Conservation (phyloP, 2,329 filamentous ascomycete species). For the Paracoccidioides lutzii region DNA sequence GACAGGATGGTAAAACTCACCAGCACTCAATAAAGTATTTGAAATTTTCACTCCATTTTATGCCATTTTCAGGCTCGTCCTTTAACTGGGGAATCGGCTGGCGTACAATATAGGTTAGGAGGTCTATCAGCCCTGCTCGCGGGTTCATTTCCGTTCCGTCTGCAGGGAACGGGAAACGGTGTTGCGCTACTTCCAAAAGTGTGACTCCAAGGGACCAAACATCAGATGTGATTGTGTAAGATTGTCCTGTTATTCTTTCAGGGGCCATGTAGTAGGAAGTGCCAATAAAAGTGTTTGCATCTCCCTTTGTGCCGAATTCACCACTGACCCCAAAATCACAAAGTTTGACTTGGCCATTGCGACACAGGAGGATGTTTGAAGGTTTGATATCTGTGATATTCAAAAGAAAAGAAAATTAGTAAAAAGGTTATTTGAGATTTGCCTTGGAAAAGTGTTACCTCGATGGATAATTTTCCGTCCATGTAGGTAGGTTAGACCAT, state of each 20-base stretch:
- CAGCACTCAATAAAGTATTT: conserved; percentile 99
- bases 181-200: conserved; percentile 95
- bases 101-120: conserved; percentile 92
- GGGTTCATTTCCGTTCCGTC: conserved; percentile 95
- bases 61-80: conserved; percentile 78
- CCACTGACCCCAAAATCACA: conserved; percentile 98
- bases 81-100: conserved; percentile 92
- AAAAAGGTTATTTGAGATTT: background rate
- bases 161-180: conserved; percentile 94
- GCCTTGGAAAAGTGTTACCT: conserved; percentile 24
- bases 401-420: background rate
- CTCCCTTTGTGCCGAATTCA: conserved; percentile 95
- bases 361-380: conserved; percentile 87
- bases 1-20: conserved; percentile 45
- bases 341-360: conserved; percentile 86
- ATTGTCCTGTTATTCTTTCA: conserved; percentile 92
- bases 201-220: conserved; percentile 98
- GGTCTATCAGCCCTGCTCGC: conserved; percentile 79
- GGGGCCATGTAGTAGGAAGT: conserved; percentile 99
- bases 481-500: conserved; percentile 88
- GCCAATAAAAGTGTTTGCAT: conserved; percentile 97
- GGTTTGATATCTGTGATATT: conserved; percentile 71
- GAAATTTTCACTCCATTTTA: conserved; percentile 93
- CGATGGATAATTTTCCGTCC: conserved; percentile 94
- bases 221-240: conserved; percentile 95